These are phyloP conservation scores for Fusarium sulawesiense DNA, from an alignment of 2,329 filamentous ascomycete species.

Conservation along the genomic window DNA sequence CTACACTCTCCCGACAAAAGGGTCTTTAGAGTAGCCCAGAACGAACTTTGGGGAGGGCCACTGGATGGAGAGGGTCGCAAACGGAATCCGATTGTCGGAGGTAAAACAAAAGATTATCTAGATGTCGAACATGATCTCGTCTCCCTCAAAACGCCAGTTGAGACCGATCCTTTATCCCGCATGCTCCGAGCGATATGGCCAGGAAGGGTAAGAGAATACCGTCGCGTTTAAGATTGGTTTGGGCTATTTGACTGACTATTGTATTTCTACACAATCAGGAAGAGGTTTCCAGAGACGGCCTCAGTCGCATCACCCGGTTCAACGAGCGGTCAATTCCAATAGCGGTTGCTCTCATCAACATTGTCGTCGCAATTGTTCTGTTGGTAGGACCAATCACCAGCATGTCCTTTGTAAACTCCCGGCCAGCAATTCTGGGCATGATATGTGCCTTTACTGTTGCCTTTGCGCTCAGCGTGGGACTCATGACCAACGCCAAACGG, in stretches of 20 bases:
- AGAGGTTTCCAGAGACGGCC: not conserved
- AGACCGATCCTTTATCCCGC: not conserved
- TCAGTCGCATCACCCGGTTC: not conserved
- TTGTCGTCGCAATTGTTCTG: not conserved
- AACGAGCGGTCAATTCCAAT: not conserved
- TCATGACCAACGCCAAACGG: constrained; percentile 12
- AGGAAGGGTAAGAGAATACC: not conserved
- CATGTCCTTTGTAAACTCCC: not conserved
- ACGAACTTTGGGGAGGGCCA: not conserved
- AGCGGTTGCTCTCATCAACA: not conserved
- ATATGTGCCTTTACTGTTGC: constrained; percentile 8
- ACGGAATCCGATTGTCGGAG: not conserved
- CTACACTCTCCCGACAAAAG: not conserved
- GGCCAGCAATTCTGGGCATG: constrained; percentile 5
- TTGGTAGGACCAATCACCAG: not conserved
- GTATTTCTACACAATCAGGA: not conserved
- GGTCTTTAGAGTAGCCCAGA: not conserved
- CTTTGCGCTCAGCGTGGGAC: constrained; percentile 5
- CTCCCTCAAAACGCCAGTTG: not conserved
- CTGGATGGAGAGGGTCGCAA: fast-evolving
- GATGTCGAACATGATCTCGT: not conserved
- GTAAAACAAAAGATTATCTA: not conserved
- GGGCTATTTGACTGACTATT: not conserved
- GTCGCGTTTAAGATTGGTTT: not conserved
- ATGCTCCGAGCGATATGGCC: not conserved